Percentiles rank a stretch among this genome's conserved stretches.
These are phyloP conservation scores for Podaxis carcinomalis DNA, from an alignment of 768 basidiomycete genomes.

Conservation along the genomic window DNA sequence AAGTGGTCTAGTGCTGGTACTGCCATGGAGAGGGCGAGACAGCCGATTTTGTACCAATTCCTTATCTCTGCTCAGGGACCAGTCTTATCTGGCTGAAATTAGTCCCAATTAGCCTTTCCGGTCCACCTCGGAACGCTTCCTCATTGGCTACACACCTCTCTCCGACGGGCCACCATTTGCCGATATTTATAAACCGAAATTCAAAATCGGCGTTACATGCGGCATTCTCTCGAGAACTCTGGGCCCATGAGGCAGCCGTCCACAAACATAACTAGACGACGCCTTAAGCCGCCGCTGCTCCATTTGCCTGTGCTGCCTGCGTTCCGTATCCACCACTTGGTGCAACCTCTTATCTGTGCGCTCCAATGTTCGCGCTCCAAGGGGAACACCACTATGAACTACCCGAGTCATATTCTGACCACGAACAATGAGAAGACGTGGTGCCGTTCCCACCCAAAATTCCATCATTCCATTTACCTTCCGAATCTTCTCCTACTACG, in stretches of 20 bases:
- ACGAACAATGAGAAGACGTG: background rate
- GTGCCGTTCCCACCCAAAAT: background rate
- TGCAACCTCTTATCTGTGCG: background rate
- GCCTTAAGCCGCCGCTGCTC: background rate
- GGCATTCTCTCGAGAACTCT: background rate
- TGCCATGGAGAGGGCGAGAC: slow-evolving; percentile 9
- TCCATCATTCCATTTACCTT: background rate
- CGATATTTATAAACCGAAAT: background rate
- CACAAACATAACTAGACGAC: background rate
- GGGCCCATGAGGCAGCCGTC: background rate
- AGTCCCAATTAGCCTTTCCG: background rate
- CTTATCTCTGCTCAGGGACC: slow-evolving; percentile 18
- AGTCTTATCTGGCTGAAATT: background rate
- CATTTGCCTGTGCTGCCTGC: background rate
- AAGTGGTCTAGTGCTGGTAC: background rate
- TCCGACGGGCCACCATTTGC: background rate
- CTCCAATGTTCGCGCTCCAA: background rate
- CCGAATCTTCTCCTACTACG: background rate
- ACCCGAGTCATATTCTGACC: background rate
- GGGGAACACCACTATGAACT: background rate
- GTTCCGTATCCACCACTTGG: background rate
- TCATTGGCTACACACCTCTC: background rate
- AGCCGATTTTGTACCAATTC: slow-evolving; percentile 17
- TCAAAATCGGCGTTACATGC: background rate
- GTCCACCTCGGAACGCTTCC: background rate